Percentiles rank a stretch among this genome's conserved stretches.
Evolutionary conservation across 495 filamentous ascomycete genomes (phyloP).

Genomic region (Trichoderma virens): DNA sequence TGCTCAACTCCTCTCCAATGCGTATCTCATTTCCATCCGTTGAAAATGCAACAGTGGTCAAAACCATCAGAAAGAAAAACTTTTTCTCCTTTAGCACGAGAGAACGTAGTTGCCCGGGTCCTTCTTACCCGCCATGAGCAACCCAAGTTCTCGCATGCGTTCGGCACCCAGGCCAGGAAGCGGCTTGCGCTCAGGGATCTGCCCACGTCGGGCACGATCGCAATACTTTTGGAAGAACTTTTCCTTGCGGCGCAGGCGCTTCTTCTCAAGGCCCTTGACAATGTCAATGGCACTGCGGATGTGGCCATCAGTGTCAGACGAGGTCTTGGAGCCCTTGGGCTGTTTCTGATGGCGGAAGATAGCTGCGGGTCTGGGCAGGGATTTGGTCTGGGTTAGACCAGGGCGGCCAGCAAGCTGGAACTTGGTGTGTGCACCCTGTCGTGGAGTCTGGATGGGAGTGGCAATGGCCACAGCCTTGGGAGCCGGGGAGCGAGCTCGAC

Average conservation of each 20-base stretch:
- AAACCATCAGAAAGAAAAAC: no score
- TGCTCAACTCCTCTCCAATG: constrained; percentile 1
- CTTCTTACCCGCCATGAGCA: constrained; percentile 75
- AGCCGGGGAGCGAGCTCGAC: constrained; percentile 58
- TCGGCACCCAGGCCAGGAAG: constrained; percentile 83
- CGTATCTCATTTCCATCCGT: neutral
- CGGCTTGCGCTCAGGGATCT: constrained; percentile 35
- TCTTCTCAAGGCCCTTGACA: constrained; percentile 90
- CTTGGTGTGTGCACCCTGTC: constrained; percentile 20
- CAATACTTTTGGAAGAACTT: constrained; percentile 77
- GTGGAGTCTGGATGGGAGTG: constrained; percentile 41
- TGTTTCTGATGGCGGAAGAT: constrained; percentile 42
- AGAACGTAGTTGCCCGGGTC: constrained; percentile 72
- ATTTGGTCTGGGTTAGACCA: constrained; percentile 64
- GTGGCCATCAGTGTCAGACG: constrained; percentile 36
- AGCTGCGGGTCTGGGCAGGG: constrained; percentile 64
- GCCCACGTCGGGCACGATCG: constrained; percentile 43
- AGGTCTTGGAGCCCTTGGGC: constrained; percentile 11
- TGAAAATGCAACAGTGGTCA: neutral
- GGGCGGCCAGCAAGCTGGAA: constrained; percentile 43
- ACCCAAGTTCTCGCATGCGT: constrained; percentile 87
- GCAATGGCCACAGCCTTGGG: constrained; percentile 26
- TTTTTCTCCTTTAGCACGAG: constrained; percentile 50
- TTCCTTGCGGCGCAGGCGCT: constrained; percentile 82
- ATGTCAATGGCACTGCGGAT: constrained; percentile 89